Percentiles rank a stretch among this genome's conserved stretches.
Conservation (phyloP, 106 monocot genomes). For the Apostasia ramifera region DNA sequence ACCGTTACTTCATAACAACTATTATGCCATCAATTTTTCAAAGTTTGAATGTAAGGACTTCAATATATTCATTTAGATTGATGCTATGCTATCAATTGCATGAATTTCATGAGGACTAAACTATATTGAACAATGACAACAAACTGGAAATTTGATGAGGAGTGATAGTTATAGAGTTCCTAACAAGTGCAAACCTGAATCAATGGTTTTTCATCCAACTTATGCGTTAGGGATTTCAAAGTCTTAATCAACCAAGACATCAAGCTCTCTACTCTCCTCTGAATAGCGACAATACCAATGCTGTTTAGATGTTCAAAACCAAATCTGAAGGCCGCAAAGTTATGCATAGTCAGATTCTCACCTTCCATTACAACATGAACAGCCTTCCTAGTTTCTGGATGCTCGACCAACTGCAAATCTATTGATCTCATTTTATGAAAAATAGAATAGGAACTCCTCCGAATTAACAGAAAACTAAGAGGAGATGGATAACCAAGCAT, state of each 20-base stretch:
- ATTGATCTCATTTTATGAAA: slow-evolving; percentile 7
- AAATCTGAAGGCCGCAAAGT: slow-evolving; percentile 19
- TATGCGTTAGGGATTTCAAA: slow-evolving; percentile 23
- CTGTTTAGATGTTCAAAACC: slow-evolving; percentile 28
- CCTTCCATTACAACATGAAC: slow-evolving; percentile 21
- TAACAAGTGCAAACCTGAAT: slow-evolving; percentile 23
- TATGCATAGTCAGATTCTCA: slow-evolving; percentile 15
- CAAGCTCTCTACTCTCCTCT: slow-evolving; percentile 18
- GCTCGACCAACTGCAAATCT: slow-evolving; percentile 1
- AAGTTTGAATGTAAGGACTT: too few relatives aligned
- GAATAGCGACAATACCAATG: slow-evolving; percentile 20
- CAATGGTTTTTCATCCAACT: slow-evolving; percentile 15
- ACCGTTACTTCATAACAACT: too few relatives aligned
- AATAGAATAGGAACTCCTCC: slow-evolving; percentile 22
- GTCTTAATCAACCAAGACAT: slow-evolving; percentile 21
- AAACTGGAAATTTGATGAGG: too few relatives aligned
- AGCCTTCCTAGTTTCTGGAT: slow-evolving; percentile 15
- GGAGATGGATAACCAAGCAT: slow-evolving; percentile 26
- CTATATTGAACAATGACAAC: too few relatives aligned
- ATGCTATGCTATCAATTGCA: too few relatives aligned
- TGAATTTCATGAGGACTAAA: too few relatives aligned
- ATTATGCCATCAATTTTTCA: too few relatives aligned
- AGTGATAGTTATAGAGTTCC: not conserved
- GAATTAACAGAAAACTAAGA: slow-evolving; percentile 18
- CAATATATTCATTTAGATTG: too few relatives aligned